Evolutionary conservation across 2,329 filamentous ascomycete genomes (phyloP), one percentile per base, ranked within the genome.

Genomic region (Colletotrichum destructivum): DNA sequence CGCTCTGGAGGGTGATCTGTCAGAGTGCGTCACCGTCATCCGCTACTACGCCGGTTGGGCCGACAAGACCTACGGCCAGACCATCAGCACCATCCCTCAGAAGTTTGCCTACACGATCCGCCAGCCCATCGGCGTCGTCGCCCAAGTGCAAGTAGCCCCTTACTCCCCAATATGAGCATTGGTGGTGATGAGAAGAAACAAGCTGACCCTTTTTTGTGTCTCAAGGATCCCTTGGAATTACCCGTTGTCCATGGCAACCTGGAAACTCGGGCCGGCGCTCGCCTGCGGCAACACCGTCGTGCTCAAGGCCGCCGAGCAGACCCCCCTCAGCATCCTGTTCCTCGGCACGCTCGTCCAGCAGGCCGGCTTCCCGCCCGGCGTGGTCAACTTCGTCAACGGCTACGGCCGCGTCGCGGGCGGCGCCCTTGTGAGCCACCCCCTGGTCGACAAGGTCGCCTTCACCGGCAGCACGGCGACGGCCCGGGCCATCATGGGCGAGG

Each of bases 1-100:
- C 15, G 86, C 93, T 0, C 78, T 91, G 23, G 86, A 86, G 54
- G 91, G 92, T 64, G 93, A 95, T 77, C 75, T 95, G 11, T 83
- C 79, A 1, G 82, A 84, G 72, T 82, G 82, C 35, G 76, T 81
- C 8, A 77, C 76, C 66, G 81, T 90, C 23, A 83, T 91, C 54
- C 90, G 91, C 75, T 95, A 96, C 81, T 96, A 95, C 78, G 92
- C 90, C 57, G 93, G 93, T 46, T 95, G 89, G 82, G 92, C 93
- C 42, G 93, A 95, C 81, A 95, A 95, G 84, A 90, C 94, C 57
- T 90, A 91, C 74, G 93, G 93, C 9, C 90, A 93, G 78, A 93
- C 92, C n/a, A 94, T 95, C 75, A 90, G 91, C 73, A 93, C 91
- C 0, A 89, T 87, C 0, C 84, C 86, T 0, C 83, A 86, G 15